Evolutionary conservation across 108 stramenopile species (phyloP).

Genomic region (Skeletonema potamos): DNA sequence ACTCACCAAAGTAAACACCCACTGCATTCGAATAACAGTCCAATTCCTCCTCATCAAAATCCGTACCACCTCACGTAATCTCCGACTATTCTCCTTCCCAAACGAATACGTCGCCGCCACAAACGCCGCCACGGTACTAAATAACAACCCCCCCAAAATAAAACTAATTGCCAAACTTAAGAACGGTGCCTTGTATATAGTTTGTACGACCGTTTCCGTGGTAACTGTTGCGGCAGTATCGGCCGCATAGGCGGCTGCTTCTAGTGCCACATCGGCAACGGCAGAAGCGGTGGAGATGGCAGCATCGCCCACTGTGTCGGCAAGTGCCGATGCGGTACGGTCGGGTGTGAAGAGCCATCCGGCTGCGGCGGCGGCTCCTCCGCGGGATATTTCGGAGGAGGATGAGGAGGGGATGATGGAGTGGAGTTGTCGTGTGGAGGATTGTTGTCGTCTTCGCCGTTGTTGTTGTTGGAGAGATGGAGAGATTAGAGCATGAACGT

Average conservation of each 20-base stretch:
- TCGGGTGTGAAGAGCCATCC: constrained; percentile 32
- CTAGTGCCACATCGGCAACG: constrained; percentile 5
- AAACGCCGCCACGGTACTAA: constrained; percentile 53
- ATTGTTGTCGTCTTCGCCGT: neutral
- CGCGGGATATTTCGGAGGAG: neutral
- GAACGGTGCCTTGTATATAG: constrained; percentile 39
- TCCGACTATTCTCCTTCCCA: constrained; percentile 53
- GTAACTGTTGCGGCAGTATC: constrained; percentile 2
- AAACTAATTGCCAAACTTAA: constrained; percentile 43
- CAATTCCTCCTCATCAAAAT: constrained; percentile 51
- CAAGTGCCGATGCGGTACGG: constrained; percentile 11
- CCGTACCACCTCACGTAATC: constrained; percentile 28
- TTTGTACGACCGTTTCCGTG: constrained; percentile 21
- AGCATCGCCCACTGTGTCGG: constrained; percentile 3
- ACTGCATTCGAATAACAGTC: constrained; percentile 38
- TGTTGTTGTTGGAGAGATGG: neutral
- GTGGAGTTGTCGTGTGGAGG: neutral
- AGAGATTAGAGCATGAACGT: neutral
- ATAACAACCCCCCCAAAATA: constrained; percentile 56
- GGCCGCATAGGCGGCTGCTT: constrained; percentile 12
- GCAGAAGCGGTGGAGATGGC: neutral
- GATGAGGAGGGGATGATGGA: neutral
- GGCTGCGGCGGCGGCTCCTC: constrained; percentile 4
- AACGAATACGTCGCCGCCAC: constrained; percentile 46
- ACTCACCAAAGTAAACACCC: constrained; percentile 42